Evolutionary conservation across 73 alveolate species (phyloP).

Genomic region (Tetrahymena elliotti): DNA sequence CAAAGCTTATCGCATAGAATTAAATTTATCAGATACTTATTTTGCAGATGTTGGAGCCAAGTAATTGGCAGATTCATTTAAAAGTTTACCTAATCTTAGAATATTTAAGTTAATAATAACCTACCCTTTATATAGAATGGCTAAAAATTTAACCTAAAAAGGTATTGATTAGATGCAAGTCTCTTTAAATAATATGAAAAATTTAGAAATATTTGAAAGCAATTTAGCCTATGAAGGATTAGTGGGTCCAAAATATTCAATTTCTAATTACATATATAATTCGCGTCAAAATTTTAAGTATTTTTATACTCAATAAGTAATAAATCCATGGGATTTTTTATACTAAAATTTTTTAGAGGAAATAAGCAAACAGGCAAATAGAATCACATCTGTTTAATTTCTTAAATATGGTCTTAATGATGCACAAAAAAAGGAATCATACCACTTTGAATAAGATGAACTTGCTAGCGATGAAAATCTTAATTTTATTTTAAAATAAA

Average conservation of each 20-base stretch:
- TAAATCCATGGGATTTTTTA: neutral
- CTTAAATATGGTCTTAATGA: neutral
- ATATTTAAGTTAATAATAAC: neutral
- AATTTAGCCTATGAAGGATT: neutral
- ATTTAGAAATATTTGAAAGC: neutral
- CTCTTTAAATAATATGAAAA: neutral
- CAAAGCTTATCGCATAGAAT: neutral
- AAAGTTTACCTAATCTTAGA: neutral
- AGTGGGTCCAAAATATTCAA: neutral
- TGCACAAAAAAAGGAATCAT: neutral
- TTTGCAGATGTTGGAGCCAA: neutral
- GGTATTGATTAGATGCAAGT: neutral
- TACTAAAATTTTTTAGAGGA: neutral
- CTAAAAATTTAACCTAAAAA: neutral
- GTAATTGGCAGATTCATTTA: neutral
- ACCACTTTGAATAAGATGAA: neutral
- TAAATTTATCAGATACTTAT: neutral
- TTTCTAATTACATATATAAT: neutral
- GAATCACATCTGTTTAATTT: neutral
- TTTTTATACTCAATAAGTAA: neutral
- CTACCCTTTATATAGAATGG: neutral
- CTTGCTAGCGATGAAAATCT: neutral
- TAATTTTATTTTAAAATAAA: no score
- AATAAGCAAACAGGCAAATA: neutral
- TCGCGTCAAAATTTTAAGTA: neutral